Base-by-base conservation (phyloP, 2,329 filamentous ascomycete genomes). In the Mollisia scopiformis region DNA sequence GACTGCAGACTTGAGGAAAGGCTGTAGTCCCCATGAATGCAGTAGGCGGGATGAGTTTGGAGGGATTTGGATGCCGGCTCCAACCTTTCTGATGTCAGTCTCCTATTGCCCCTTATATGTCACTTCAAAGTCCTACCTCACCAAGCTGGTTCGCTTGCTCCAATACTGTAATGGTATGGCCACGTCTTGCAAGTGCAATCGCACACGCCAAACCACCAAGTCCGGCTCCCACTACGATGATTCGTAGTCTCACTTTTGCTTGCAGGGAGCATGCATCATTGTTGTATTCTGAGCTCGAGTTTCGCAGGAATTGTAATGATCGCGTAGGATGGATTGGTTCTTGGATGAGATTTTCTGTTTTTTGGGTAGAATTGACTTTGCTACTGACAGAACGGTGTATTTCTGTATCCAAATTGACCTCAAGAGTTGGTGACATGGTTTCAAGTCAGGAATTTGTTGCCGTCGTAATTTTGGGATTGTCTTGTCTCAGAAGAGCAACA, bases 31-130 rank as follows among this genome's bases (percentile, higher is more conserved):
- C 70, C 74, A 77, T 53, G 62, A 59, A 25, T 66, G 51, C 3
- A 78, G 68, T 0, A 77, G 62, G 0, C 69, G 67, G 1, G 68
- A 66, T 5, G 74, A 72, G 58, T 78, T 78, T 7, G 77, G 72
- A 0, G 75, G 74, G 6, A 78, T 70, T 66, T 78, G 76, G 31
- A 78, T 77, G 3, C 76, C 77, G 1, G 76, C 76, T 3, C 77
- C 76, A 13, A 77, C 69, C 70, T 75, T 35, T 21, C n/a, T 16
- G 7, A n/a, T 16, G 23, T 43, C n/a, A 43, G n/a, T 19, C 16
- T 1, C 2, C 13, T 43, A 11, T 8, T 6, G 6, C 1, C 4
- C 1, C 10, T 5, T 10, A 11, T 10, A 10, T 21, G 13, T 21
- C 3, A 7, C 4, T 7, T 5, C 3, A 21, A 11, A 43, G n/a